Evolutionary conservation across 2,329 filamentous ascomycete species (phyloP), one percentile per base, ranked within the genome.

Genomic region (Colletotrichum cordylinicola): DNA sequence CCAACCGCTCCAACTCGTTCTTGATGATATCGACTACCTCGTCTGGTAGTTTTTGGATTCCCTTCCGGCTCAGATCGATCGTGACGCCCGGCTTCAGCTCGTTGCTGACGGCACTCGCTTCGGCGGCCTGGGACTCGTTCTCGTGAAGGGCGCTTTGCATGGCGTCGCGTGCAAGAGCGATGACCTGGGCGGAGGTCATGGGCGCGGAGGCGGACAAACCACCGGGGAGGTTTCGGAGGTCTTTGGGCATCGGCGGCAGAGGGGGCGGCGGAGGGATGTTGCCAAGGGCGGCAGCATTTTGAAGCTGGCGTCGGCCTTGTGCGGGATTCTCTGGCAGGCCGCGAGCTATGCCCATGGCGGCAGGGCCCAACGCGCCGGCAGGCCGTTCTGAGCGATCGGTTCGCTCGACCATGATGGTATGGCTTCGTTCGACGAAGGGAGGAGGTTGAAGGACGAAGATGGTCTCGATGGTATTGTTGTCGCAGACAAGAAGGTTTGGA

Each of bases 21-120:
- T 94, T 94, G 80, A 95, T 94, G 77, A 95, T 90, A 80, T 94
- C 92, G 55, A 95, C 92, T 58, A 95, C 92, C 83, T 95, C 94
- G 74, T 94, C 93, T 1, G 94, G 94, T 72, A 95, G 85, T 77
- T 89, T 90, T 79, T 92, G 90, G 60, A 96, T 95, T 81, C 92
- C 92, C 84, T 93, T 94, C 80, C 94, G 92, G 83, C 94, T 95
- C 78, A 96, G 85, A 83, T 96, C 94, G 79, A 96, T 93, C 37
- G 94, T 96, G 74, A 95, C 91, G 75, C 94, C 94, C 2, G 93
- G 91, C 81, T 93, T 92, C 62, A 93, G 85, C 60, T 91, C 91
- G 82, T 85, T 91, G 81, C 89, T 91, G 78, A 91, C 88, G 76
- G 89, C 88, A 77, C 88, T 90, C 58, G 89, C 90, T 78, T 92